phyloP scores from a whole-genome alignment of 2,329 filamentous ascomycete species.

The Orbilia blumenaviensis region DNA sequence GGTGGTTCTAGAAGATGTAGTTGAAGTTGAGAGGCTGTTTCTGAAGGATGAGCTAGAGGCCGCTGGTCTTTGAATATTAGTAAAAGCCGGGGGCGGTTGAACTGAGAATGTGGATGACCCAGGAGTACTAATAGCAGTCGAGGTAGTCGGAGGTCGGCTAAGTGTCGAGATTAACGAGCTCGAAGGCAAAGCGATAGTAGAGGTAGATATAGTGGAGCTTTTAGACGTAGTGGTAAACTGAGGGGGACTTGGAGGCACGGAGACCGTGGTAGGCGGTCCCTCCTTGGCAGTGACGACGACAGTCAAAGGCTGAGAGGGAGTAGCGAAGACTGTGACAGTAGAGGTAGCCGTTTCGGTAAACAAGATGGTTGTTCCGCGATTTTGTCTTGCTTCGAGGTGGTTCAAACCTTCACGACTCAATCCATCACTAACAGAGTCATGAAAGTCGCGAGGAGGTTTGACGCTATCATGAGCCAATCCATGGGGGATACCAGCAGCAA shows the following conservation, averaged over 20 bases:
- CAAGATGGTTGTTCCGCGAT: slow-evolving; percentile 22
- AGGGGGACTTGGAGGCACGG: background rate
- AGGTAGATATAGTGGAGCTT: background rate
- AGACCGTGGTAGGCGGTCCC: background rate
- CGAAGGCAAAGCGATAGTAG: background rate
- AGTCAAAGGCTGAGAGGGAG: background rate
- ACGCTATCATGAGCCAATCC: background rate
- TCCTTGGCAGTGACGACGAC: background rate
- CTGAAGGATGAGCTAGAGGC: background rate
- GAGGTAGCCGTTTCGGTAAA: slow-evolving; percentile 28
- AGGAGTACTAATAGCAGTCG: background rate
- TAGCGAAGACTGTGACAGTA: slow-evolving; percentile 35
- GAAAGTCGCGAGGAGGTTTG: background rate
- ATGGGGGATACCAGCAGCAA: slow-evolving; percentile 8
- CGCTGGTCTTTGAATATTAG: background rate
- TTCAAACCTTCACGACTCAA: background rate
- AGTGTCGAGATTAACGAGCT: background rate
- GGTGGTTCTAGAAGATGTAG: background rate
- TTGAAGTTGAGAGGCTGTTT: background rate
- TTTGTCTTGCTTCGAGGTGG: slow-evolving; percentile 11
- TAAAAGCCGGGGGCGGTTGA: slow-evolving; percentile 11
- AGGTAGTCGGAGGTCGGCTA: background rate
- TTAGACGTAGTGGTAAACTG: background rate
- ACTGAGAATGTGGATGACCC: background rate
- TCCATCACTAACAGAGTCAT: background rate